Evolutionary conservation across 1,139 yeast species (phyloP).

Genomic region (Nematodospora anomalae): DNA sequence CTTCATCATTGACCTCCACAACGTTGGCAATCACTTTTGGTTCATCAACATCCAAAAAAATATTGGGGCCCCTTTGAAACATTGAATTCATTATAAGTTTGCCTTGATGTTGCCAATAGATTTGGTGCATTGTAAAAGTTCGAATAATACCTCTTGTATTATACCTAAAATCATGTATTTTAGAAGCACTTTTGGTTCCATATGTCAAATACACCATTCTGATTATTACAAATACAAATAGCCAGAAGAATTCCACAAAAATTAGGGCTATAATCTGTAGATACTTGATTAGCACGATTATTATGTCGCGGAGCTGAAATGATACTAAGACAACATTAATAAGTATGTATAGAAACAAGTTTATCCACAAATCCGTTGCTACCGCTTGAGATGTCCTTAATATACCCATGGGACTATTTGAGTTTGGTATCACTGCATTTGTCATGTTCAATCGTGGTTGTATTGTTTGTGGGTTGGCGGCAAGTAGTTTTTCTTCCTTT

Average conservation of each 20-base stretch:
- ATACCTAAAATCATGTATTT: slow-evolving; percentile 9
- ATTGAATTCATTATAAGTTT: slow-evolving; percentile 11
- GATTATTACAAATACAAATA: slow-evolving; percentile 8
- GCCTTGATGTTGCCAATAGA: slow-evolving; percentile 11
- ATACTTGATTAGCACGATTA: slow-evolving; percentile 4
- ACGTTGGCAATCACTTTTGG: not conserved
- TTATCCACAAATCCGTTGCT: slow-evolving; percentile 10
- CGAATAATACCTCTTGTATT: slow-evolving; percentile 12
- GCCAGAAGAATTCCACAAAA: slow-evolving; percentile 5
- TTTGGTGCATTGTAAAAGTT: slow-evolving; percentile 11
- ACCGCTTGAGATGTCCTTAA: slow-evolving; percentile 9
- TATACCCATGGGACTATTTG: slow-evolving; percentile 8
- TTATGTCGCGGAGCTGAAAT: slow-evolving; percentile 9
- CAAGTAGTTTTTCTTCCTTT: not conserved
- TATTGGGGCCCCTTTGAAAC: slow-evolving; percentile 12
- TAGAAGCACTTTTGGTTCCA: slow-evolving; percentile 8
- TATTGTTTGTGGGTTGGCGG: not conserved
- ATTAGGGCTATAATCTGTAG: slow-evolving; percentile 3
- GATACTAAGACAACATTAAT: slow-evolving; percentile 7
- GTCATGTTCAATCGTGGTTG: slow-evolving; percentile 1
- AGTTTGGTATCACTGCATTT: slow-evolving; percentile 2
- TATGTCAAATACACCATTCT: slow-evolving; percentile 9
- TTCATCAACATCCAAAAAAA: slow-evolving; percentile 10
- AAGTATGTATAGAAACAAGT: slow-evolving; percentile 8
- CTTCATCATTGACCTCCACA: slow-evolving; percentile 1